Percentiles rank a stretch among this genome's conserved stretches.
Evolutionary conservation across 352 stramenopile genomes (phyloP).

Genomic region (Thraustochytrium striatum): DNA sequence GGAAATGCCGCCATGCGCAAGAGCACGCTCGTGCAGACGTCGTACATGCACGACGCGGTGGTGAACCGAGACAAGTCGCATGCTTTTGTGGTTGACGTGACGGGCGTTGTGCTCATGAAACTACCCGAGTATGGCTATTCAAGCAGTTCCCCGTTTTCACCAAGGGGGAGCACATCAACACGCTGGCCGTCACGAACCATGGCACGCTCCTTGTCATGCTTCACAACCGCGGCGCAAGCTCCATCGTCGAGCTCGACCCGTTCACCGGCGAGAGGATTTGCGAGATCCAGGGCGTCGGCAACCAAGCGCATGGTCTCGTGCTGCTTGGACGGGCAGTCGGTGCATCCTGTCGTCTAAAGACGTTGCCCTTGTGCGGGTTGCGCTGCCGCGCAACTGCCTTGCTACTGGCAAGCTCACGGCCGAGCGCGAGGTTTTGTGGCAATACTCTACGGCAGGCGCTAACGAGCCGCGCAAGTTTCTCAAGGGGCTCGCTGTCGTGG

Average conservation of each 20-base stretch:
- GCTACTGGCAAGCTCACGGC: neutral
- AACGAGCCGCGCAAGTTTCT: slow-evolving; percentile 27
- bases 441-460: neutral
- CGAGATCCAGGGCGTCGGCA: neutral
- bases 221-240: slow-evolving; percentile 33
- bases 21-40: neutral
- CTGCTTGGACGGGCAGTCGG: neutral
- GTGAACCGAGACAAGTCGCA: neutral
- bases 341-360: slow-evolving; percentile 29
- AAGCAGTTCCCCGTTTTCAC: slow-evolving; percentile 27
- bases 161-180: slow-evolving; percentile 33
- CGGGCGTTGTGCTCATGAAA: neutral
- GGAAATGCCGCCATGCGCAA: neutral
- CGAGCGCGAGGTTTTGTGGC: neutral
- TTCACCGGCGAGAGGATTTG: slow-evolving; percentile 8
- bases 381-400: neutral
- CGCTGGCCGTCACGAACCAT: slow-evolving; percentile 19
- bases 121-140: neutral
- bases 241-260: slow-evolving; percentile 22
- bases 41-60: slow-evolving; percentile 45
- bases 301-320: slow-evolving; percentile 39
- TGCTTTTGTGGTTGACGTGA: slow-evolving; percentile 22
- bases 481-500: slow-evolving; percentile 40
- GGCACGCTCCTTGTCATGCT: slow-evolving; percentile 20
- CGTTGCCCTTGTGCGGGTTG: neutral